phyloP scores from a whole-genome alignment of 2,329 filamentous ascomycete species.

The Domatiomyces catenatus region DNA sequence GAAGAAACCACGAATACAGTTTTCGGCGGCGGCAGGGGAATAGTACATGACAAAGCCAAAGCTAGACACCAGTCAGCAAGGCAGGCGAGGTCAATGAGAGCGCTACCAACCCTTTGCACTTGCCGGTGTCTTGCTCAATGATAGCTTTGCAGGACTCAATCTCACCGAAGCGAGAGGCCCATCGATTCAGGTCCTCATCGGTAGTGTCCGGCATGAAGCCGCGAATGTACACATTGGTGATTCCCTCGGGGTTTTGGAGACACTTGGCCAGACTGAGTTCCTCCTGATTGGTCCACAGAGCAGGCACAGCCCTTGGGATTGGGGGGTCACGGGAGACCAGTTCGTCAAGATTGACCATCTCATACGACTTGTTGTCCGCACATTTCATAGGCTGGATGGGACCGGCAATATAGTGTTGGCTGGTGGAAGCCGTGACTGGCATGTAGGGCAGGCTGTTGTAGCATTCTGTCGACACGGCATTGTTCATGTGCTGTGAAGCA shows the following conservation, averaged over 20 bases:
- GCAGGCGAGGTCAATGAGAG: not conserved
- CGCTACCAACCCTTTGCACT: constrained; percentile 75
- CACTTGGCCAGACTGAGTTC: constrained; percentile 89
- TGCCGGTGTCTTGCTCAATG: constrained; percentile 80
- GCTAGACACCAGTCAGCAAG: constrained; percentile 32
- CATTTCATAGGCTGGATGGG: constrained; percentile 32
- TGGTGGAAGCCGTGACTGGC: constrained; percentile 48
- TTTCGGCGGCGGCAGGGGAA: constrained; percentile 74
- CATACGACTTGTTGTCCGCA: constrained; percentile 26
- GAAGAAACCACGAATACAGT: constrained; percentile 91
- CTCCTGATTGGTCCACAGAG: constrained; percentile 63
- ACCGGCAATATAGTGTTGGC: constrained; percentile 21
- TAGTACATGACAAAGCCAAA: constrained; percentile 97
- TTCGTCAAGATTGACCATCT: constrained; percentile 42
- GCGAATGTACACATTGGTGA: constrained; percentile 96
- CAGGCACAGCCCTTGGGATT: constrained; percentile 78
- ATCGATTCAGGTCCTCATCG: constrained; percentile 70
- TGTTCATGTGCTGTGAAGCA: constrained; percentile 43
- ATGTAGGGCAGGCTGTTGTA: constrained; percentile 41
- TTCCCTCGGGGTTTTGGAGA: constrained; percentile 83
- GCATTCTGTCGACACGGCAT: constrained; percentile 41
- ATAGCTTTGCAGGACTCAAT: constrained; percentile 98
- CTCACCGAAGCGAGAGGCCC: constrained; percentile 74
- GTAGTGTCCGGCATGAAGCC: constrained; percentile 91
- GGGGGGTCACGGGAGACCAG: constrained; percentile 60